Base-by-base conservation (phyloP, 805 yeast genomes). In the Candida ipomoeae region DNA sequence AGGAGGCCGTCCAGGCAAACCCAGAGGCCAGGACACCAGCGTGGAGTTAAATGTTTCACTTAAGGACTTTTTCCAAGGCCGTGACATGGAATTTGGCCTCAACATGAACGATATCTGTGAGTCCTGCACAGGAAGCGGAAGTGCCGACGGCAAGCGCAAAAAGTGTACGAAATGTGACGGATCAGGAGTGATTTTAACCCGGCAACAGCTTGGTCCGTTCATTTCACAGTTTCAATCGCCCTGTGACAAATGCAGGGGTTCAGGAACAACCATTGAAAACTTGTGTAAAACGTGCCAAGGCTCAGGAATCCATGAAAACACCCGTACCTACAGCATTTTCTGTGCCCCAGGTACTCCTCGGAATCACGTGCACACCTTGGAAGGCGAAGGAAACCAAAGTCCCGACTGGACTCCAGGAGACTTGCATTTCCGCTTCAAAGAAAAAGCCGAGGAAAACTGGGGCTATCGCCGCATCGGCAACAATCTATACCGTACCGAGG, bases 361-460 rank as follows among this genome's bases (percentile, higher is more conserved):
- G 59, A 78, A 80, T 50, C 77, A 78, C 58, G 75, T 75, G 39
- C 81, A 82, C 56, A 77, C 79, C 1, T 70, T 85, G 46, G 75
- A 74, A 44, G 95, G 92, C 2, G 89, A 89, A 66, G 90, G 92
- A 5, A 95, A 92, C 63, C 86, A 83, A 62, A 77, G 78, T 56
- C 97, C 98, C 2, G 96, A 87, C 48, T 78, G 81, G 75, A 79
- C 75, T 5, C 81, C 96, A 3, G 99, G 99, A 17, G 89, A 92
- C 68, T 70, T 94, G 49, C 65, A 77, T 23, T 74, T 90, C n/a
- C 74, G 72, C 39, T 63, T 89, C 36, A 63, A 62, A 32, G 97
- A 92, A 68, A 71, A 75, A 37, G 62, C 69, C 17, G 64, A 55
- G 31, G 78, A 75, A 15, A 85, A 87, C 62, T 64, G 89, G 79